Conservation (phyloP, 2,329 filamentous ascomycete genomes). For the Penicillium polonicum region DNA sequence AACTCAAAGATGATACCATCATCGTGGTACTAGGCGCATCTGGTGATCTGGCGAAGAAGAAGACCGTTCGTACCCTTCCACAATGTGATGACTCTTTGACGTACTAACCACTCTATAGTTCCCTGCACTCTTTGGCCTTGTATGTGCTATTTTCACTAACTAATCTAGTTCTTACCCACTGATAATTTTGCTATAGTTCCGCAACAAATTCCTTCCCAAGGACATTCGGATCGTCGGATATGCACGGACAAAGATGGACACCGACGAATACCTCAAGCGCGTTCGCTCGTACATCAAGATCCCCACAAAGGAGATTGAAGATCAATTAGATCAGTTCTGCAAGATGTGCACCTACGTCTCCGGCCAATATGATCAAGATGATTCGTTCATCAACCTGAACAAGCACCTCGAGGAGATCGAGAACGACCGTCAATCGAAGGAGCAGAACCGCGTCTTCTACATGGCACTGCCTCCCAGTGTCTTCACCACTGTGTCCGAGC, state of each 20-base stretch:
- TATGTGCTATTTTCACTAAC: constrained; percentile 54
- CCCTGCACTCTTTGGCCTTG: constrained; percentile 93
- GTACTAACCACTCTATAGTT: constrained; percentile 59
- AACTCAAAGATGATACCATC: constrained; percentile 97
- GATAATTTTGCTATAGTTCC: constrained; percentile 62
- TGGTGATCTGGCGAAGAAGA: constrained; percentile 98
- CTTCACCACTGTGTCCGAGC: constrained; percentile 96
- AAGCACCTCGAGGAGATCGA: constrained; percentile 85
- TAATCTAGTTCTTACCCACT: constrained; percentile 8
- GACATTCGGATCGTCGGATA: constrained; percentile 97
- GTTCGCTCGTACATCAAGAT: constrained; percentile 99
- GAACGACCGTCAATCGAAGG: constrained; percentile 64
- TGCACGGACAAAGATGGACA: constrained; percentile 99
- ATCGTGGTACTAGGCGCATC: constrained; percentile 96
- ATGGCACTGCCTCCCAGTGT: constrained; percentile 98
- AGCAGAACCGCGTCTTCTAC: constrained; percentile 95
- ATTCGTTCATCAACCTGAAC: constrained; percentile 83
- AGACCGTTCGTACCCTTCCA: constrained; percentile 68
- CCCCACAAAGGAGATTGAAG: constrained; percentile 93
- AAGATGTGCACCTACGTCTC: constrained; percentile 86
- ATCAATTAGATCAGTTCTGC: constrained; percentile 89
- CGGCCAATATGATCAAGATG: constrained; percentile 97
- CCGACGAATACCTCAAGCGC: constrained; percentile 87
- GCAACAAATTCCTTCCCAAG: constrained; percentile 97
- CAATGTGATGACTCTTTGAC: constrained; percentile 7